These are phyloP conservation scores for Flaveria linearis DNA, from an alignment of 129 eudicot genomes.

Conservation along the genomic window DNA sequence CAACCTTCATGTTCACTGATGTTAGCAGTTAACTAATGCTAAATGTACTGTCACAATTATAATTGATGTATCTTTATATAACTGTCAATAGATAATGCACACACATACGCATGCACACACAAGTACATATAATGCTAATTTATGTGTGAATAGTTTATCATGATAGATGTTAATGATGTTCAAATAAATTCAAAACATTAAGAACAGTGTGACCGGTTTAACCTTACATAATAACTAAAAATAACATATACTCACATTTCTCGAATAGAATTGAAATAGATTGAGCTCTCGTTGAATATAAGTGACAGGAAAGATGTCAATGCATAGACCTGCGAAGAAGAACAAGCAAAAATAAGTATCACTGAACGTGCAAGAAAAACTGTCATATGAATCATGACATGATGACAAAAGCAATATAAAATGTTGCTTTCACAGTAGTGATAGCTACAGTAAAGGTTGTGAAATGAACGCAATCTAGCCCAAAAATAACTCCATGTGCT, in stretches of 20 bases:
- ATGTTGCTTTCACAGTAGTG: not conserved
- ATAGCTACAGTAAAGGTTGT: not conserved
- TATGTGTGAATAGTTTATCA: not conserved
- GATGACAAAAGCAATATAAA: conserved; percentile 2
- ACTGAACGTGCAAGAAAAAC: conserved; percentile 1
- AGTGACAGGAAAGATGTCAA: conserved; percentile 87
- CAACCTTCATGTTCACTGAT: not conserved
- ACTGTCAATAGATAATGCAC: no score
- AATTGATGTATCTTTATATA: not conserved
- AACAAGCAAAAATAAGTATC: not conserved
- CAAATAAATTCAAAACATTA: not conserved
- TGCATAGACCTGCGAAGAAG: conserved; percentile 62
- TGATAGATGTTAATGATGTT: not conserved
- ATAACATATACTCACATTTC: conserved; percentile 71
- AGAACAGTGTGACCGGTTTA: not conserved
- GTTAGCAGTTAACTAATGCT: not conserved
- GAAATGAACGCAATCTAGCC: not conserved
- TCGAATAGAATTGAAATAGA: conserved; percentile 78
- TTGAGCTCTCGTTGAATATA: conserved; percentile 51
- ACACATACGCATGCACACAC: not conserved
- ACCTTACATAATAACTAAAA: not conserved
- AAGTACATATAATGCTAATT: no score
- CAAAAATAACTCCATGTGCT: not conserved
- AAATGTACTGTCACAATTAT: not conserved
- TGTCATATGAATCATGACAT: not conserved